Base-by-base conservation (phyloP, 768 basidiomycete species). In the Phaeotremella skinneri region DNA sequence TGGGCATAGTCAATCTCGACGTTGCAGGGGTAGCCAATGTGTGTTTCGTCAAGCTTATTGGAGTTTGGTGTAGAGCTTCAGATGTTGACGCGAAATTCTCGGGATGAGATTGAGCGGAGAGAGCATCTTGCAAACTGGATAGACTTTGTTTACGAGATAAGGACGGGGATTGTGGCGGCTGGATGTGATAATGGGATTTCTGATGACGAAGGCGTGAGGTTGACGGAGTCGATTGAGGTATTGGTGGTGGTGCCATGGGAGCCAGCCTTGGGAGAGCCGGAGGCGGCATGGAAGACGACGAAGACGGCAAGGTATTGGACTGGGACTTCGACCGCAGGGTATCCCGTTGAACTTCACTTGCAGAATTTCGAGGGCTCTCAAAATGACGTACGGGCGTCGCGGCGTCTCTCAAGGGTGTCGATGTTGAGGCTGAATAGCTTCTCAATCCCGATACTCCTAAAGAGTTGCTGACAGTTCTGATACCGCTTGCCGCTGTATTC, bases 1-100 rank as follows among this genome's bases (percentile, higher is more conserved):
- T 90, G 1, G 91, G 91, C 87, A 91, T 87, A 25, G 91, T 93
- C 51, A 92, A 81, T 50, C 89, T 49, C 16, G 67, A 69, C 4
- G 59, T 58, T 26, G 58, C 54, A 2, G 58, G 48, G 3, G 65
- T 30, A 32, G 21, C 21, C 17, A 32, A 53, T 20, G 16, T 45
- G 56, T 3, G 52, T 31, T 31, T 27, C n/a, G 56, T 27, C 30
- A 47, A 26, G 32, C 34, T 34, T 20, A 41, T 34, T 39, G 47
- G 20, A 32, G 21, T 49, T 56, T 49, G 17, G 54, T 49, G 31
- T 13, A 6, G 13, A 30, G 20, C 27, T 49, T 13, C 17, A 3
- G 26, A 26, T n/a, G 37, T 7, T 42, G 43, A 9, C 43, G 42
- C 25, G 37, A 23, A 48, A 4, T 7, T 7, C 41, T 54, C 45